These are phyloP conservation scores for Evansstolkia leycettana DNA, from an alignment of 495 filamentous ascomycete genomes.

Conservation along the genomic window DNA sequence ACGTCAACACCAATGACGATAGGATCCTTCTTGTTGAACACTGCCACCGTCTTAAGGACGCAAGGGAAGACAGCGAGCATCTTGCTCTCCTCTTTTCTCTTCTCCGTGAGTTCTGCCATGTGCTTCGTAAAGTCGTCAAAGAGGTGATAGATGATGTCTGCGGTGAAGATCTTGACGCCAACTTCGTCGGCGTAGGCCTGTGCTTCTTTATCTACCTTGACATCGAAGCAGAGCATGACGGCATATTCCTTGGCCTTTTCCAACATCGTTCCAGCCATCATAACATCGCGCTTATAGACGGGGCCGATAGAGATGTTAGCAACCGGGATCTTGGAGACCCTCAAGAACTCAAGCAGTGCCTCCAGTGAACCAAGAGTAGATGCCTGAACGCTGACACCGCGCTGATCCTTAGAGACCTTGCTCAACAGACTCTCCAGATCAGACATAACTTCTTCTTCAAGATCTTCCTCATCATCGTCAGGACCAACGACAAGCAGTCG, in stretches of 20 bases:
- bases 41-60: conserved; percentile 72
- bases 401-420: conserved; percentile 78
- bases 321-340: conserved; percentile 89
- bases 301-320: conserved; percentile 96
- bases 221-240: conserved; percentile 99
- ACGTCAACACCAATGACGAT: conserved; percentile 97
- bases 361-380: conserved; percentile 96
- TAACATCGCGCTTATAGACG: conserved; percentile 96
- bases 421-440: conserved; percentile 86
- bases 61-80: conserved; percentile 94
- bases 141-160: conserved; percentile 97
- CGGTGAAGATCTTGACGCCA: conserved; percentile 96
- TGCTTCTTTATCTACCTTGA: conserved; percentile 97
- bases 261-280: conserved; percentile 91
- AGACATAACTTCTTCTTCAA: conserved; percentile 91
- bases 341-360: conserved; percentile 91
- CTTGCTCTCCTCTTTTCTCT: conserved; percentile 94
- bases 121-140: conserved; percentile 95
- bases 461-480: conserved; percentile 91
- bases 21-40: conserved; percentile 97
- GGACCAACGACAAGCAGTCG: conserved; percentile 86
- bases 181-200: conserved; percentile 82
- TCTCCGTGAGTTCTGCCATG: conserved; percentile 71
- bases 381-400: conserved; percentile 93
- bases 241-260: conserved; percentile 93